Percentiles rank a stretch among this genome's conserved stretches.
phyloP scores from a whole-genome alignment of 305 asterid species.

The Fraxinus ornus region DNA sequence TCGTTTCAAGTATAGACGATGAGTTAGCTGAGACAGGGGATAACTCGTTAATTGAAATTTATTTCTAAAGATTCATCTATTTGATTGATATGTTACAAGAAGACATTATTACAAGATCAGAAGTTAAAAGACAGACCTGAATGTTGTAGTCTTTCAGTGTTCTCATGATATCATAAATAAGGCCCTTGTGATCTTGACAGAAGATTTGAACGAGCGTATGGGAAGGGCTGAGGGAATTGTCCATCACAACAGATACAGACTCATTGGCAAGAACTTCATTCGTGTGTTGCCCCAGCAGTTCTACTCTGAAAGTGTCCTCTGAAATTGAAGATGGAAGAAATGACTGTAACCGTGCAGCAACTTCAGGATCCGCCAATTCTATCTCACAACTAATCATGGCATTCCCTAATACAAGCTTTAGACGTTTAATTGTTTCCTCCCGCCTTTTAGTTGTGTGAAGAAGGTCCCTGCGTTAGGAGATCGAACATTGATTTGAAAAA shows the following conservation, averaged over 20 bases:
- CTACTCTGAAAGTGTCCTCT: slow-evolving; percentile 44
- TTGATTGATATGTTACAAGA: neutral
- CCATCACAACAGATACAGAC: slow-evolving; percentile 44
- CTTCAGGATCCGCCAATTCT: slow-evolving; percentile 51
- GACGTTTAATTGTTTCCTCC: slow-evolving; percentile 39
- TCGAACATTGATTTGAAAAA: neutral
- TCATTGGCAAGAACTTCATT: slow-evolving; percentile 31
- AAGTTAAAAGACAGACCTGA: slow-evolving; percentile 32
- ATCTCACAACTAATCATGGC: slow-evolving; percentile 55
- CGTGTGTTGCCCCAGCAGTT: slow-evolving; percentile 20
- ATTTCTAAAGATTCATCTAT: neutral
- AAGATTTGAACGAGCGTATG: slow-evolving; percentile 55
- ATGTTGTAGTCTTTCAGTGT: slow-evolving; percentile 45
- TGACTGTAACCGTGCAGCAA: slow-evolving; percentile 46
- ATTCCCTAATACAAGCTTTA: slow-evolving; percentile 45
- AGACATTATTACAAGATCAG: neutral
- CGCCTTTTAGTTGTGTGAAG: slow-evolving; percentile 54
- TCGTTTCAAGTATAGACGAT: neutral
- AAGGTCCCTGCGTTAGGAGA: slow-evolving; percentile 43
- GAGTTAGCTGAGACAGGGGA: neutral
- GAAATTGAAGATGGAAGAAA: slow-evolving; percentile 49
- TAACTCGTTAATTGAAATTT: neutral
- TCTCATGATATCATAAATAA: slow-evolving; percentile 68
- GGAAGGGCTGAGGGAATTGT: slow-evolving; percentile 60
- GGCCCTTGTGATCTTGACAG: slow-evolving; percentile 68